Evolutionary conservation across 345 rosid species (phyloP).

Genomic region (Camelina laxa): DNA sequence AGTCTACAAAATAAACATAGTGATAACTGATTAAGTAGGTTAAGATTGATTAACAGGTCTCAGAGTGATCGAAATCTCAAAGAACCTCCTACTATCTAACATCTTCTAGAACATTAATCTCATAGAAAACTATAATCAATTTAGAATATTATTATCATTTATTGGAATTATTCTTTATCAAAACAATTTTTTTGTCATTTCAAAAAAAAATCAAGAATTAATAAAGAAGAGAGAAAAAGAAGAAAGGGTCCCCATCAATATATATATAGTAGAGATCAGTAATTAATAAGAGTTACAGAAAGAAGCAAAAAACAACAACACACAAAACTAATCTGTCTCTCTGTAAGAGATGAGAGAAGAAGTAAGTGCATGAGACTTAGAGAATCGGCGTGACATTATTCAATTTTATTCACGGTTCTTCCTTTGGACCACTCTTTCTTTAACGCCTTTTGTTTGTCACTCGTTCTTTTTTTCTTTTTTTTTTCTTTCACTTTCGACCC

Average conservation of each 20-base stretch:
- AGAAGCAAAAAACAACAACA: slow-evolving; percentile 27
- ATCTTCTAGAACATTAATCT: slow-evolving; percentile 22
- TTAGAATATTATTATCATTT: background rate
- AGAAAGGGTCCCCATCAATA: slow-evolving; percentile 32
- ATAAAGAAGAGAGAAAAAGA: background rate
- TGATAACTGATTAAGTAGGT: background rate
- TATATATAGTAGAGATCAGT: slow-evolving; percentile 19
- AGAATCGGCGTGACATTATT: slow-evolving; percentile 51
- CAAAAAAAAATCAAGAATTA: background rate
- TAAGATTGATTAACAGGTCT: background rate
- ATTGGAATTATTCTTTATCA: background rate
- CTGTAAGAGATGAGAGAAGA: slow-evolving; percentile 31
- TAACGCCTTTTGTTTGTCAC: slow-evolving; percentile 49
- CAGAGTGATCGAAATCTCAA: slow-evolving; percentile 15
- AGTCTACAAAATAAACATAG: background rate
- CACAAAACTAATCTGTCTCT: slow-evolving; percentile 42
- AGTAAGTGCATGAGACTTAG: slow-evolving; percentile 41
- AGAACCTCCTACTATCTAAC: slow-evolving; percentile 14
- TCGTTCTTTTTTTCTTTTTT: slow-evolving; percentile 25
- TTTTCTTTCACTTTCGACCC: slow-evolving; percentile 31
- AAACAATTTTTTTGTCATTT: background rate
- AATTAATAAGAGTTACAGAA: slow-evolving; percentile 40
- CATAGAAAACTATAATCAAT: background rate
- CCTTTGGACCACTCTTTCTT: slow-evolving; percentile 50
- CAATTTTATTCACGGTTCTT: slow-evolving; percentile 46